Evolutionary conservation across 108 stramenopile genomes (phyloP).

Genomic region (Nannochloropsis granulata): DNA sequence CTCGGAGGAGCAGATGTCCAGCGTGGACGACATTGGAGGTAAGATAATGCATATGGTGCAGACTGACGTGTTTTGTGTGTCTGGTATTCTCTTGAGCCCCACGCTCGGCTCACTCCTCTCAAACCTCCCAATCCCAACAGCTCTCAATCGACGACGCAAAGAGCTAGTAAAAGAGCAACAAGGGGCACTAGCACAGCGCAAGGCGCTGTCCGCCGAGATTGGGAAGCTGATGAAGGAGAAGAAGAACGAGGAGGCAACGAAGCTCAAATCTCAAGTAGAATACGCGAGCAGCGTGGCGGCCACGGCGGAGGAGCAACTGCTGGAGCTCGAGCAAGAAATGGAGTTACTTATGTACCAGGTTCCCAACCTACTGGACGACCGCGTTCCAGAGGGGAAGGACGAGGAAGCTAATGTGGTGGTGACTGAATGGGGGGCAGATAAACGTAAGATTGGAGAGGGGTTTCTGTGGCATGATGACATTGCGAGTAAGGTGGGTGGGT

Average conservation of each 20-base stretch:
- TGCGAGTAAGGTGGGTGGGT: conserved; percentile 60
- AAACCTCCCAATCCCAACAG: background rate
- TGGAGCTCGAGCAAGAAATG: conserved; percentile 49
- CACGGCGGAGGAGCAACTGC: conserved; percentile 20
- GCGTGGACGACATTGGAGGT: conserved; percentile 27
- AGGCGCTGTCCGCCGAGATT: conserved; percentile 29
- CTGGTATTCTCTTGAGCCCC: background rate
- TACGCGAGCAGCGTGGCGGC: conserved; percentile 13
- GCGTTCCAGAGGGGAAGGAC: conserved; percentile 65
- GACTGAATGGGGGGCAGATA: conserved; percentile 54
- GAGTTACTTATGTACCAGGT: conserved; percentile 54
- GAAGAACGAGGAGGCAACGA: conserved; percentile 17
- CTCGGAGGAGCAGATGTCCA: conserved; percentile 14
- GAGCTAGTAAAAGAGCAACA: conserved; percentile 23
- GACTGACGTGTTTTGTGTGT: background rate
- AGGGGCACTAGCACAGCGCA: conserved; percentile 17
- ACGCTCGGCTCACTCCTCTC: background rate
- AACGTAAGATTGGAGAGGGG: conserved; percentile 57
- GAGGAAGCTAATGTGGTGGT: conserved; percentile 65
- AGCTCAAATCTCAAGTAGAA: conserved; percentile 28
- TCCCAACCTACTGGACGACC: conserved; percentile 80
- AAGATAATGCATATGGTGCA: background rate
- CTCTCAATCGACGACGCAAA: conserved; percentile 21
- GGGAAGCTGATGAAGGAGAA: conserved; percentile 34
- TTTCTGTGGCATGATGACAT: conserved; percentile 92